Percentiles rank a stretch among this genome's conserved stretches.
Evolutionary conservation across 1,284 basidiomycete species (phyloP).

Genomic region (Leccinum subrobustum): DNA sequence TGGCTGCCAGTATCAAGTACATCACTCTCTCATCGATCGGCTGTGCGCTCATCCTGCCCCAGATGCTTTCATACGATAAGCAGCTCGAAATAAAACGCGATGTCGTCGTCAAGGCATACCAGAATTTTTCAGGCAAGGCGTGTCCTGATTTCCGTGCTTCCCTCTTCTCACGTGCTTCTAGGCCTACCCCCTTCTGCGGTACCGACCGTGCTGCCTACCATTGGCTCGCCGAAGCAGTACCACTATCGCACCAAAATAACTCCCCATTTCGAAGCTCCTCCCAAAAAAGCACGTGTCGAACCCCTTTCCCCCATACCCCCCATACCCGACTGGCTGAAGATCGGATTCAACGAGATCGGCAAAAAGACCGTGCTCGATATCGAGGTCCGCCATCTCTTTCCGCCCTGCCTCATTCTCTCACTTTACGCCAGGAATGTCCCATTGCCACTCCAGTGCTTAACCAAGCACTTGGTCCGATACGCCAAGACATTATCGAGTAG

Average conservation of each 20-base stretch:
- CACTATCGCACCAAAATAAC: slow-evolving; percentile 96
- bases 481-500: slow-evolving; percentile 71
- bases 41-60: slow-evolving; percentile 6
- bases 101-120: slow-evolving; percentile 87
- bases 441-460: slow-evolving; percentile 89
- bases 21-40: neutral
- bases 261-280: slow-evolving; percentile 90
- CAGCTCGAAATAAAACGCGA: slow-evolving; percentile 86
- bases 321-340: slow-evolving; percentile 68
- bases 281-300: slow-evolving; percentile 48
- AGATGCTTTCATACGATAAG: slow-evolving; percentile 87
- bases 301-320: slow-evolving; percentile 27
- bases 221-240: slow-evolving; percentile 87
- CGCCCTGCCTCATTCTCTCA: neutral
- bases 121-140: slow-evolving; percentile 68
- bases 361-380: slow-evolving; percentile 86
- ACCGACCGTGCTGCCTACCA: slow-evolving; percentile 74
- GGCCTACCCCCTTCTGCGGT: slow-evolving; percentile 58
- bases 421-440: slow-evolving; percentile 73
- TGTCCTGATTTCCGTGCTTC: neutral
- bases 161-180: slow-evolving; percentile 26
- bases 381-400: slow-evolving; percentile 57
- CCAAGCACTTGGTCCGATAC: slow-evolving; percentile 58
- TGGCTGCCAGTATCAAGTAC: slow-evolving; percentile 77
- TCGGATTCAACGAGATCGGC: slow-evolving; percentile 89